Percentiles rank a stretch among this genome's conserved stretches.
These are phyloP conservation scores for Suillus occidentalis DNA, from an alignment of 768 basidiomycete species.

Conservation along the genomic window DNA sequence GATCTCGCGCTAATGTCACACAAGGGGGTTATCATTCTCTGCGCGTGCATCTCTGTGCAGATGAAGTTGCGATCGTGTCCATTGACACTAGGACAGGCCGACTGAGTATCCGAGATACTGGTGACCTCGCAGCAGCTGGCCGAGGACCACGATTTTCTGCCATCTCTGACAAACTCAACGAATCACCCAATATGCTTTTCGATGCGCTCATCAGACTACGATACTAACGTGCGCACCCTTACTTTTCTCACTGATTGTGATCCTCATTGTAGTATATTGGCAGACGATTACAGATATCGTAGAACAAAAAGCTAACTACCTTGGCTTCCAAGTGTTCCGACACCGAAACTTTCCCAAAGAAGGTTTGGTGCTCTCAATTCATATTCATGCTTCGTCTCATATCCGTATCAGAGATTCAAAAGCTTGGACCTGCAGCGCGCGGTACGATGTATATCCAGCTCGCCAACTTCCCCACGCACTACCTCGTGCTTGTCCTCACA, in stretches of 20 bases:
- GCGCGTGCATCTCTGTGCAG: slow-evolving; percentile 69
- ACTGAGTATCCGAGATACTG: slow-evolving; percentile 76
- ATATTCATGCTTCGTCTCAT: neutral
- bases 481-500: slow-evolving; percentile 80
- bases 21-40: slow-evolving; percentile 59
- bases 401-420: slow-evolving; percentile 54
- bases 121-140: slow-evolving; percentile 74
- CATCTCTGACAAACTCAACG: slow-evolving; percentile 65
- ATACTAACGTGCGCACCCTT: slow-evolving; percentile 51
- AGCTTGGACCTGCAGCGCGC: slow-evolving; percentile 65
- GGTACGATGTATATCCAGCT: slow-evolving; percentile 76
- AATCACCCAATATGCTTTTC: slow-evolving; percentile 60
- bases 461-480: slow-evolving; percentile 73
- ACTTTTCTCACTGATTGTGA: neutral
- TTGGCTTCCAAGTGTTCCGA: slow-evolving; percentile 77
- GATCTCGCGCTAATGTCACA: slow-evolving; percentile 7
- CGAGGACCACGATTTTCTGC: slow-evolving; percentile 64
- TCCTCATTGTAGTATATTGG: neutral
- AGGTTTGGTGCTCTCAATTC: slow-evolving; percentile 41
- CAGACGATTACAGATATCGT: slow-evolving; percentile 83
- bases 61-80: slow-evolving; percentile 73
- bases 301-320: slow-evolving; percentile 82
- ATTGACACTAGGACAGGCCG: slow-evolving; percentile 81
- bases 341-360: slow-evolving; percentile 64
- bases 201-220: slow-evolving; percentile 60